Evolutionary conservation across 1,284 basidiomycete species (phyloP).

Genomic region (Leccinum subrobustum): DNA sequence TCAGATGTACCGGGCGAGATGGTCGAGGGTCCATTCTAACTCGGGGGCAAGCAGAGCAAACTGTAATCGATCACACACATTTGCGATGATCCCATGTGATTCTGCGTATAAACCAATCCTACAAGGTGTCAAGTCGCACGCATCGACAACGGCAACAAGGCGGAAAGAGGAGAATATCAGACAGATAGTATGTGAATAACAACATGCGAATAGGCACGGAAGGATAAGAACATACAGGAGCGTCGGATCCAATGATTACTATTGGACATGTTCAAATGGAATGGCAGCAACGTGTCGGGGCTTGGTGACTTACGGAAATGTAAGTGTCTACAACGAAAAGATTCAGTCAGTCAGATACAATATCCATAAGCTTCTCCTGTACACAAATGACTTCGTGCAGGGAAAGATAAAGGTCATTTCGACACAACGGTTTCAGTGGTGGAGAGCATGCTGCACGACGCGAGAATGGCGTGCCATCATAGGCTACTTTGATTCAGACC

Average conservation of each 20-base stretch:
- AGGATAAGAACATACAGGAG: conserved; percentile 52
- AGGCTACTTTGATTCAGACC: conserved; percentile 4
- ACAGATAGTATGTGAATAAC: conserved; percentile 12
- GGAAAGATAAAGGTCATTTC: background rate
- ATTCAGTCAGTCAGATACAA: conserved; percentile 3
- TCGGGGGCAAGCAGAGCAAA: background rate
- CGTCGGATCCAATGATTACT: conserved; percentile 76
- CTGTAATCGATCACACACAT: conserved; percentile 46
- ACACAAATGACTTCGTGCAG: background rate
- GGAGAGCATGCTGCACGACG: background rate
- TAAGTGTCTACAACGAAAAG: conserved; percentile 57
- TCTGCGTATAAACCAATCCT: conserved; percentile 87
- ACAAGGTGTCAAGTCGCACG: background rate
- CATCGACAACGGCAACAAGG: background rate
- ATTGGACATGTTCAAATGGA: background rate
- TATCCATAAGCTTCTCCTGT: background rate
- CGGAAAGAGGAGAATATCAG: background rate
- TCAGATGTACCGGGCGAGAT: background rate
- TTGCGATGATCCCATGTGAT: conserved; percentile 86
- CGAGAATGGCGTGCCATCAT: background rate
- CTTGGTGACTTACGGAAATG: conserved; percentile 68
- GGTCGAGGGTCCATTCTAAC: background rate
- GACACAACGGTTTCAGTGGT: background rate
- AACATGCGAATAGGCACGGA: background rate
- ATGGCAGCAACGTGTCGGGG: background rate